These are phyloP conservation scores for Paramecium primaurelia DNA, from an alignment of 73 alveolate genomes.

Conservation along the genomic window DNA sequence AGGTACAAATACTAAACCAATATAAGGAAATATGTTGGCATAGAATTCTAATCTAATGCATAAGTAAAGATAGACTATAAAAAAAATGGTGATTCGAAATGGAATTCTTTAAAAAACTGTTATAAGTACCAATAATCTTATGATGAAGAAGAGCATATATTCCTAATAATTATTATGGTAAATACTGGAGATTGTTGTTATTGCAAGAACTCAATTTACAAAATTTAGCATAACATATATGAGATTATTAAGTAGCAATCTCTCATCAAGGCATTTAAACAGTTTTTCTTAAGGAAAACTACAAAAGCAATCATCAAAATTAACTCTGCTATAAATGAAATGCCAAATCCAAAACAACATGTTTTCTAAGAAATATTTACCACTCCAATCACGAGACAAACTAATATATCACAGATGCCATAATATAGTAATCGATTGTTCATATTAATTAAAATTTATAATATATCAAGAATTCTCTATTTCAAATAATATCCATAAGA, in stretches of 20 bases:
- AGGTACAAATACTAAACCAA: background rate
- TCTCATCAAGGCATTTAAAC: background rate
- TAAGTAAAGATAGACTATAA: background rate
- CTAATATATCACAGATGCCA: background rate
- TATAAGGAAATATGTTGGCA: background rate
- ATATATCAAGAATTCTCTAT: background rate
- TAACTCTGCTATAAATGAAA: background rate
- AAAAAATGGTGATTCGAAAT: background rate
- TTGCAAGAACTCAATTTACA: background rate
- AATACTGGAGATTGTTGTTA: background rate
- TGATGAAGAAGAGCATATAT: background rate
- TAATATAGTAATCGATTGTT: background rate
- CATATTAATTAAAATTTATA: background rate
- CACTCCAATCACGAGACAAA: background rate
- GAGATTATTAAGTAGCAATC: background rate
- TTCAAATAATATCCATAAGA: background rate
- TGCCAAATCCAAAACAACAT: background rate
- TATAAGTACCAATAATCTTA: background rate
- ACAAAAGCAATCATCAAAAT: background rate
- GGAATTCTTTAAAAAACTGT: background rate
- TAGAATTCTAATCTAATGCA: background rate
- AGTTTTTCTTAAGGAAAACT: background rate
- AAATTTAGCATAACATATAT: background rate
- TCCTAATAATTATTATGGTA: background rate
- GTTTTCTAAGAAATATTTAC: background rate